Conservation (phyloP, 1,139 yeast species). For the Sugiyamaella grinbergsii region DNA sequence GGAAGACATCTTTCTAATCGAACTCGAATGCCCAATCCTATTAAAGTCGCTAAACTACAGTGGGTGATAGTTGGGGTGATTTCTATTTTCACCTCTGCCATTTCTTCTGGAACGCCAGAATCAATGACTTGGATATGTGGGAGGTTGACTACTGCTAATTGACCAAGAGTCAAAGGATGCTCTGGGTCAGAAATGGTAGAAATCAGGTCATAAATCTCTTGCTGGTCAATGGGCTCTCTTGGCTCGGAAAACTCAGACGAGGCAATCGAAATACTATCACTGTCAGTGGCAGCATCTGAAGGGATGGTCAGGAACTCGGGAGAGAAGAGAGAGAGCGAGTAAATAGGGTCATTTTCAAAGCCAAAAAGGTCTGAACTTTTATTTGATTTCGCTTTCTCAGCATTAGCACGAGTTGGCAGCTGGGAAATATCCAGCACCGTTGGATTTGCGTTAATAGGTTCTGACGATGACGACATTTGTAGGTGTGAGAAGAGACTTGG, state of each 20-base stretch:
- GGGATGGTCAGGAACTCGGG: conserved; percentile 16
- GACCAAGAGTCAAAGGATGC: conserved; percentile 94
- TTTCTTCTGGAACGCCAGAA: conserved; percentile 52
- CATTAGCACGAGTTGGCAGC: conserved; percentile 66
- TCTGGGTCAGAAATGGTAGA: conserved; percentile 95
- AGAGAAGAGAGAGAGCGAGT: conserved; percentile 31
- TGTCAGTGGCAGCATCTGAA: not conserved
- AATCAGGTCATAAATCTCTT: conserved; percentile 73
- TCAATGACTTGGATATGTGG: conserved; percentile 73
- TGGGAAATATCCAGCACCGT: conserved; percentile 73
- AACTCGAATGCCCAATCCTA: conserved; percentile 93
- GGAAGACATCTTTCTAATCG: conserved; percentile 88
- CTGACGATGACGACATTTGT: conserved; percentile 50
- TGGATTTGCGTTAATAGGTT: conserved; percentile 91
- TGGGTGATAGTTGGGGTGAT: conserved; percentile 98
- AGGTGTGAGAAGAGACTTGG: too few relatives aligned
- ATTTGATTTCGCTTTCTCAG: conserved; percentile 11
- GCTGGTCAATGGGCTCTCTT: conserved; percentile 71
- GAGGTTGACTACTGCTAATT: conserved; percentile 88
- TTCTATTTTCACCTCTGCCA: conserved; percentile 75
- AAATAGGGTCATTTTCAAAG: conserved; percentile 24
- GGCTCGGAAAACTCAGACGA: conserved; percentile 19
- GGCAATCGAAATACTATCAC: conserved; percentile 13
- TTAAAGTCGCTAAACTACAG: conserved; percentile 92
- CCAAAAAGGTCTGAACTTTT: not conserved